Conservation (phyloP, 2,329 filamentous ascomycete species). For the Trichoderma koningiopsis region DNA sequence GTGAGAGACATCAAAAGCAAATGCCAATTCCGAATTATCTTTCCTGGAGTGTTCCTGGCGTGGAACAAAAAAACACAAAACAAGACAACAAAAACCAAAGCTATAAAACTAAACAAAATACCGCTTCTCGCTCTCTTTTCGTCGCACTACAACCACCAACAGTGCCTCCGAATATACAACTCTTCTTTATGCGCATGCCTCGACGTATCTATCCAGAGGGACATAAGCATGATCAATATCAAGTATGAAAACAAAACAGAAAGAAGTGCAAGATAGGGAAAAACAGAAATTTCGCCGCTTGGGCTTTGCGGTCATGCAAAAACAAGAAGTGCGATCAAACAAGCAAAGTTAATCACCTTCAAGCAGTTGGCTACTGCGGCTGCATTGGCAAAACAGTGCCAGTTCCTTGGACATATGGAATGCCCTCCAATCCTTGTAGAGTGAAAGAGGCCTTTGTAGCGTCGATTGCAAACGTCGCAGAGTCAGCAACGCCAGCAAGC, state of each 20-base stretch:
- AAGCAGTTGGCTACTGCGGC: background rate
- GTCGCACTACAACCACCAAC: background rate
- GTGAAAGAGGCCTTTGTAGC: constrained; percentile 33
- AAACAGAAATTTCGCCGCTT: background rate
- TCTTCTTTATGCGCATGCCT: background rate
- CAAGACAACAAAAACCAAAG: background rate
- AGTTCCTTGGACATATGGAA: background rate
- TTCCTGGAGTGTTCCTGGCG: background rate
- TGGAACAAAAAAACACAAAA: background rate
- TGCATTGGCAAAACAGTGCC: background rate
- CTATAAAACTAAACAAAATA: background rate
- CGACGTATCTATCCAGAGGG: background rate
- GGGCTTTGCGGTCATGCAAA: background rate
- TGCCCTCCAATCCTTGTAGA: background rate
- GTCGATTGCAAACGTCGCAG: constrained; percentile 33
- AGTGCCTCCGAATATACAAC: background rate
- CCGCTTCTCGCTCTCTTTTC: no score
- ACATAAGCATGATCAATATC: background rate
- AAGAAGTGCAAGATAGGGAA: background rate
- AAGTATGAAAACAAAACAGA: background rate
- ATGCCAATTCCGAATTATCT: background rate
- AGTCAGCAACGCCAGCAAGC: constrained; percentile 35
- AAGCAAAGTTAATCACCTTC: background rate
- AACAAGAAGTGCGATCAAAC: background rate
- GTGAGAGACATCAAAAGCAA: background rate